These are phyloP conservation scores for Saccharomycopsis synnaedendra DNA, from an alignment of 805 yeast genomes.

Conservation along the genomic window DNA sequence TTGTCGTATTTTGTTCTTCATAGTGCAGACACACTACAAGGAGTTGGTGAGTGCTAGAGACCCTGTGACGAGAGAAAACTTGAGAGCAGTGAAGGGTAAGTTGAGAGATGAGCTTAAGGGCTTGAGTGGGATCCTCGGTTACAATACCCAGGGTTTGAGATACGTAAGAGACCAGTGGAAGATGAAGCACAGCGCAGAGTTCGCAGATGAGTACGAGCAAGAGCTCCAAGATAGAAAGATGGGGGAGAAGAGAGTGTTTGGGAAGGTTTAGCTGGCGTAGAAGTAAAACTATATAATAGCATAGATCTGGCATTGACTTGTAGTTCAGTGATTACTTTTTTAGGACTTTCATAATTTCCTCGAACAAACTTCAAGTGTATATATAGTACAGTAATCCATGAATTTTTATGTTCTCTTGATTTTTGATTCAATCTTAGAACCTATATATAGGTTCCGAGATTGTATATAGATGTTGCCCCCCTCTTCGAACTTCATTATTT, in stretches of 20 bases:
- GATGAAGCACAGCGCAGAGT: slow-evolving; percentile 60
- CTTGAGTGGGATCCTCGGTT: slow-evolving; percentile 61
- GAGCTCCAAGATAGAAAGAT: slow-evolving; percentile 38
- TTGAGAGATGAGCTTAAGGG: slow-evolving; percentile 35
- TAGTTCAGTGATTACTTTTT: background rate
- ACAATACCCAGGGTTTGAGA: slow-evolving; percentile 73
- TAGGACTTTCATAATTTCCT: background rate
- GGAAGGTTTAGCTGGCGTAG: slow-evolving; percentile 27
- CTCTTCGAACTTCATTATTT: too few species aligned
- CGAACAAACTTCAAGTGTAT: background rate
- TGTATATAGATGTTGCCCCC: too few species aligned
- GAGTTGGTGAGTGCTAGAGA: slow-evolving; percentile 69
- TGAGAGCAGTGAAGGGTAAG: slow-evolving; percentile 50
- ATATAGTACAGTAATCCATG: too few species aligned
- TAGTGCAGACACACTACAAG: slow-evolving; percentile 60
- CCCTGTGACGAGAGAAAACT: slow-evolving; percentile 47
- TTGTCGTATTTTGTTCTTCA: slow-evolving; percentile 66
- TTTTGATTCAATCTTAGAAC: too few species aligned
- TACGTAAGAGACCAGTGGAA: slow-evolving; percentile 72
- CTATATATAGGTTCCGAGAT: too few species aligned
- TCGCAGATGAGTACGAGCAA: slow-evolving; percentile 56
- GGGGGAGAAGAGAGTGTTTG: slow-evolving; percentile 64
- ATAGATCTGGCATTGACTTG: background rate
- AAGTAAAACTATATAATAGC: background rate
- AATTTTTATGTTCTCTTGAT: too few species aligned